Evolutionary conservation across 805 yeast species (phyloP).

Genomic region (Tetrapisispora phaffii): DNA sequence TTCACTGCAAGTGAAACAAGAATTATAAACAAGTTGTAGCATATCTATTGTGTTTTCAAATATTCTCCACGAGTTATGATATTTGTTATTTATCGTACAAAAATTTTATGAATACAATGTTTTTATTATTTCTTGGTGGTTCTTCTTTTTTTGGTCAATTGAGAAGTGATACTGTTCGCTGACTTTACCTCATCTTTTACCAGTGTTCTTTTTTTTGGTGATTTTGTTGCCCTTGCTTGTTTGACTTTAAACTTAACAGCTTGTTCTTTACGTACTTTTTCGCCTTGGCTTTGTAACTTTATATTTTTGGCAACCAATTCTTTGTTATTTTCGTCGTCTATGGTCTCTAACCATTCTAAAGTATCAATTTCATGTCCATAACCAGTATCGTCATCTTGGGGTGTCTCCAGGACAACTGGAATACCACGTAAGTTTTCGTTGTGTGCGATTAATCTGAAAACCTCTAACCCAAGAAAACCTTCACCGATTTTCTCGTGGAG

Average conservation of each 20-base stretch:
- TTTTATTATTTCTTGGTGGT: neutral
- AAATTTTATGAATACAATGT: too few species aligned
- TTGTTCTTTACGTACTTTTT: slow-evolving; percentile 59
- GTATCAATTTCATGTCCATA: slow-evolving; percentile 78
- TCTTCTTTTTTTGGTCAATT: slow-evolving; percentile 12
- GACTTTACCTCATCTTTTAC: slow-evolving; percentile 3
- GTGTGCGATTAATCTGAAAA: slow-evolving; percentile 70
- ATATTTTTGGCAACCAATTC: slow-evolving; percentile 43
- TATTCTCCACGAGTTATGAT: too few species aligned
- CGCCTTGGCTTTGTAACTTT: slow-evolving; percentile 51
- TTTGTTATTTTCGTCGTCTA: slow-evolving; percentile 35
- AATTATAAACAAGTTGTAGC: too few species aligned
- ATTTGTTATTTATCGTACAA: too few species aligned
- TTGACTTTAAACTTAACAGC: slow-evolving; percentile 55
- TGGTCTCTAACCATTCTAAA: slow-evolving; percentile 61
- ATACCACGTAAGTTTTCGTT: slow-evolving; percentile 48
- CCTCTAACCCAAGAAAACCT: slow-evolving; percentile 83
- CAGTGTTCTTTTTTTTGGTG: slow-evolving; percentile 8
- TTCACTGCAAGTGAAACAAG: too few species aligned
- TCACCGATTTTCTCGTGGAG: slow-evolving; percentile 82
- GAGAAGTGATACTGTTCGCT: slow-evolving; percentile 14
- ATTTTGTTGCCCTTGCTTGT: slow-evolving; percentile 26
- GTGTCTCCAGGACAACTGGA: slow-evolving; percentile 85
- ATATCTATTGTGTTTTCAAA: too few species aligned
- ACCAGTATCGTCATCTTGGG: slow-evolving; percentile 55